Percentiles rank a stretch among this genome's conserved stretches.
These are phyloP conservation scores for Kickxella alabastrina DNA, from an alignment of 192 early-diverging fungal genomes.

Conservation along the genomic window DNA sequence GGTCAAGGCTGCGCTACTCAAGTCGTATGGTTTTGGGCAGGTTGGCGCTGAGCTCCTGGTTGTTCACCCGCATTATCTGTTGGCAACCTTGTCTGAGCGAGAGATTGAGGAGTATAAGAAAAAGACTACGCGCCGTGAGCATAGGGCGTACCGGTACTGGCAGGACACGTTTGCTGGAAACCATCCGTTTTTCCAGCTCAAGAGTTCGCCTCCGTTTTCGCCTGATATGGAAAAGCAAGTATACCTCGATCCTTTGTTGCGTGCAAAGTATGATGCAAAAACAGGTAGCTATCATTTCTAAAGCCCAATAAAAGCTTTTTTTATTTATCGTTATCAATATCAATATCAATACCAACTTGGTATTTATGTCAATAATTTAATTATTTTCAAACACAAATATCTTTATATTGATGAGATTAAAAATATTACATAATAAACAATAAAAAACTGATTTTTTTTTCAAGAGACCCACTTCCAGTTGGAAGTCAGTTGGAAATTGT, in stretches of 20 bases:
- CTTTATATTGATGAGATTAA: not conserved
- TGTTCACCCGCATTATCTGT: conserved; percentile 65
- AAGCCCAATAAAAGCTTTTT: no score
- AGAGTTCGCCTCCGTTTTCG: conserved; percentile 81
- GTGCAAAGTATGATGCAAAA: conserved; percentile 68
- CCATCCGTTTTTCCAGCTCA: conserved; percentile 79
- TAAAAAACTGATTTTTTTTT: no score
- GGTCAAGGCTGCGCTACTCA: conserved; percentile 64
- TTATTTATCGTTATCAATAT: no score
- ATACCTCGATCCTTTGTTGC: conserved; percentile 82
- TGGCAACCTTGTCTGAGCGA: conserved; percentile 65
- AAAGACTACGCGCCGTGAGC: conserved; percentile 68
- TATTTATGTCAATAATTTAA: not conserved
- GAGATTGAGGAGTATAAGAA: conserved; percentile 68
- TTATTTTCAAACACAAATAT: not conserved
- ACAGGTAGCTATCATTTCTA: not conserved
- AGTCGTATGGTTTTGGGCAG: conserved; percentile 73
- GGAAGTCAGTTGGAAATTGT: conserved; percentile 33
- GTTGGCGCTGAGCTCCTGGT: conserved; percentile 69
- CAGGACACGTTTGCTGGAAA: conserved; percentile 84
- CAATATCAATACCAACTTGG: not conserved
- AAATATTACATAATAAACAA: not conserved
- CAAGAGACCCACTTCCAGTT: conserved; percentile 19
- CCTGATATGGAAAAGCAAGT: conserved; percentile 74
- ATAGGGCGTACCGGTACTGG: conserved; percentile 81